Base-by-base conservation (phyloP, 2,329 filamentous ascomycete genomes). In the Clathrospora elynae region DNA sequence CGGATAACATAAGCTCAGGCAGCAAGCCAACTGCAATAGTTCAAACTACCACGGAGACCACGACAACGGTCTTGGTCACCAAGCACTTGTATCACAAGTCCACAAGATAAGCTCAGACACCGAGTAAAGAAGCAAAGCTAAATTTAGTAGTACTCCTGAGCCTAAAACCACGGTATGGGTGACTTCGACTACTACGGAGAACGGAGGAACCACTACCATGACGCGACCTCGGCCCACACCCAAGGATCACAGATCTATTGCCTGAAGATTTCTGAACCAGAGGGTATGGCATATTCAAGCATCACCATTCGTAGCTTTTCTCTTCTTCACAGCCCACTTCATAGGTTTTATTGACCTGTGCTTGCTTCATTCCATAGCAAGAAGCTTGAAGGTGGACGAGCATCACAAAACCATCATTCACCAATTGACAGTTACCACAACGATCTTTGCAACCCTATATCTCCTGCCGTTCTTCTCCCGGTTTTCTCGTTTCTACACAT, bases 1-100 rank as follows among this genome's bases (percentile, higher is more conserved):
- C 60, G 0, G 67, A 73, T 35, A 68, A 59, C 2, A 70, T 51
- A 3, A 65, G 61, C 25, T 57, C 46, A 18, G 44, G 30, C 5
- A 54, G 44, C 22, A 59, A 53, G 31, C 37, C 57, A 1, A 36
- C 48, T 6, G 48, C 44, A 9, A 45, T 52, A 2, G 35, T 45
- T 8, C 31, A 7, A 14, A 38, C 32, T 29, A 40, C 25, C 4
- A 19, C 34, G 17, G 23, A 40, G 20, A 17, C 39, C 13, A 29
- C 31, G 1, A 51, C 61, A 12, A 62, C 57, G 4, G 20, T 59
- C 4, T 62, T 51, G 22, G 47, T 63, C 12, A 62, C 60, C 5
- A 62, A 59, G 35, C 29, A 51, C 8, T 39, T 63, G 35, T 47
- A 57, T 17, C 56, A 58, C 24, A 55, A 50, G 31, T 35, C 46